Percentiles rank a stretch among this genome's conserved stretches.
Conservation (phyloP, 2,329 filamentous ascomycete genomes). For the Aspergillus uvarum region DNA sequence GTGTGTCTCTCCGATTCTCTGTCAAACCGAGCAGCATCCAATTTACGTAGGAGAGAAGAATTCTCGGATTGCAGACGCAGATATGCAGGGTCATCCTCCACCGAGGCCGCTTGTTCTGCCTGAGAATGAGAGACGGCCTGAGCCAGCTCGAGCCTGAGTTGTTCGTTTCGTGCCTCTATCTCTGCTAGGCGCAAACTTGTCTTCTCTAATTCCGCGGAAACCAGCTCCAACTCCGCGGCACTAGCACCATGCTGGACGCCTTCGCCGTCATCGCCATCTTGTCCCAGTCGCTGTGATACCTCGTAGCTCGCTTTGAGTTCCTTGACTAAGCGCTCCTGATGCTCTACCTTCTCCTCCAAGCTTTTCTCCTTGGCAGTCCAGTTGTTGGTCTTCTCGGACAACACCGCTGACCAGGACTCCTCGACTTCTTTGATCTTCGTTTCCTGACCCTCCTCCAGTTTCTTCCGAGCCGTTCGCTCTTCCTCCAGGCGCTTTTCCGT, state of each 20-base stretch:
- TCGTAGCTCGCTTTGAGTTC: conserved; percentile 98
- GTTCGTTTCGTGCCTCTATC: conserved; percentile 90
- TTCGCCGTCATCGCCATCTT: conserved; percentile 65
- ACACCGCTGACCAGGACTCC: conserved; percentile 80
- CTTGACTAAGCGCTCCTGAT: conserved; percentile 84
- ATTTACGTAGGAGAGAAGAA: conserved; percentile 81
- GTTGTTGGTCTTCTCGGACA: conserved; percentile 93
- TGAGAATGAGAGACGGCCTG: conserved; percentile 76
- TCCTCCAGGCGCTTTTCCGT: conserved; percentile 76
- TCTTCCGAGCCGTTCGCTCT: conserved; percentile 70
- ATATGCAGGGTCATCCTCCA: conserved; percentile 88
- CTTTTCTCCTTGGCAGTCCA: conserved; percentile 92
- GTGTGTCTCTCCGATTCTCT: conserved; percentile 77
- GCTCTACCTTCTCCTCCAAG: conserved; percentile 90
- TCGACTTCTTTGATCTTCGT: conserved; percentile 84
- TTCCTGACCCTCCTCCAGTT: conserved; percentile 75
- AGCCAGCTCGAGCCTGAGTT: conserved; percentile 83
- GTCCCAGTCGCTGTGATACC: conserved; percentile 84
- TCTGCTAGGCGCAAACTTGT: conserved; percentile 85
- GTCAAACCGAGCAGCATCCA: conserved; percentile 80
- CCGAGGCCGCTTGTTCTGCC: conserved; percentile 56
- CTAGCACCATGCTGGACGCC: conserved; percentile 67
- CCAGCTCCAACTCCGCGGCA: conserved; percentile 89
- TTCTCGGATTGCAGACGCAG: conserved; percentile 90
- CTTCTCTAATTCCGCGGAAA: conserved; percentile 85